Conservation (phyloP, 192 early-diverging fungal genomes). For the Linnemannia elongata region DNA sequence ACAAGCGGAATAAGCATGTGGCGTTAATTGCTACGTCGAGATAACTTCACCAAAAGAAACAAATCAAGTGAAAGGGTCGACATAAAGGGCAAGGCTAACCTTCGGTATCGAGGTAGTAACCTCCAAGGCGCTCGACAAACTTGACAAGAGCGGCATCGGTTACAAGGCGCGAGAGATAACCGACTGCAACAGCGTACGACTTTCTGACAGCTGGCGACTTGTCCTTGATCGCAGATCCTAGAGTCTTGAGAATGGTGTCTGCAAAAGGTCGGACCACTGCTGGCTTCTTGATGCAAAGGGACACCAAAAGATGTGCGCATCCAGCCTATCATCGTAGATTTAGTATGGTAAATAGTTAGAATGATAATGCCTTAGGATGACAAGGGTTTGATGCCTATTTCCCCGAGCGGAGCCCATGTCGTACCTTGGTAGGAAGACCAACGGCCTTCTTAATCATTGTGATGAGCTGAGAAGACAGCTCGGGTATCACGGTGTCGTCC, state of each 20-base stretch:
- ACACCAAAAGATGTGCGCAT: constrained; percentile 86
- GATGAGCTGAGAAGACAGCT: constrained; percentile 77
- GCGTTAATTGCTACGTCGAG: background rate
- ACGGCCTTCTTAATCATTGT: constrained; percentile 84
- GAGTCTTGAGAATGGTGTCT: constrained; percentile 79
- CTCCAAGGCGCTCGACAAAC: constrained; percentile 79
- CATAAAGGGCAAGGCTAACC: constrained; percentile 36
- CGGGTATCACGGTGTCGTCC: constrained; percentile 75
- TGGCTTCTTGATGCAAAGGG: constrained; percentile 80
- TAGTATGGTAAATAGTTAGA: background rate
- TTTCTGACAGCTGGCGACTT: constrained; percentile 86
- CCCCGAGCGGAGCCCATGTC: background rate
- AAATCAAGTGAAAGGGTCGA: background rate
- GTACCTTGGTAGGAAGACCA: constrained; percentile 86
- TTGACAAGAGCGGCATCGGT: constrained; percentile 69
- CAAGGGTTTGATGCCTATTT: background rate
- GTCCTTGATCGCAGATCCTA: constrained; percentile 83
- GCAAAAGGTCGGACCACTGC: constrained; percentile 77
- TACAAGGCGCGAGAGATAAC: constrained; percentile 78
- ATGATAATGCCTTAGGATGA: background rate
- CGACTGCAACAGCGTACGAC: constrained; percentile 87
- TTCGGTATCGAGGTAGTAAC: constrained; percentile 80
- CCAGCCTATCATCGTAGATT: constrained; percentile 75
- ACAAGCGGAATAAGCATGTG: too few relatives aligned
- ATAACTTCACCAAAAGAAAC: background rate